phyloP scores from a whole-genome alignment of 1,139 yeast genomes.

The Zygosaccharomyces sapae region DNA sequence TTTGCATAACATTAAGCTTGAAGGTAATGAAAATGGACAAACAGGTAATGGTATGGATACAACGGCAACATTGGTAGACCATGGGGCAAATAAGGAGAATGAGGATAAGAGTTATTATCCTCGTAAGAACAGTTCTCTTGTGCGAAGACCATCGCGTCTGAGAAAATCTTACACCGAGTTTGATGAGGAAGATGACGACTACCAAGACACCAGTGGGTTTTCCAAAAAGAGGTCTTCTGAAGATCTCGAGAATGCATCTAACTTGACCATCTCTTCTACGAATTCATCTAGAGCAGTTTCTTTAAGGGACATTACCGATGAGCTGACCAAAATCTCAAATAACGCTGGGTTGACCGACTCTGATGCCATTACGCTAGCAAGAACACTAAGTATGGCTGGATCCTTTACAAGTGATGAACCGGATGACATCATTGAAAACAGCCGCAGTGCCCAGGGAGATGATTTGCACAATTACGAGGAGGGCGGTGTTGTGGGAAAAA shows the following conservation, averaged over 20 bases:
- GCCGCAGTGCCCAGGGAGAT: constrained; percentile 3
- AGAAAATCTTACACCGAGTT: constrained; percentile 34
- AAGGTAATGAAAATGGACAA: constrained; percentile 13
- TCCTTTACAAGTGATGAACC: constrained; percentile 17
- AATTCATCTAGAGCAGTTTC: constrained; percentile 36
- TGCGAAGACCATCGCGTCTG: constrained; percentile 35
- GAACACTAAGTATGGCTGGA: constrained; percentile 47
- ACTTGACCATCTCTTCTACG: constrained; percentile 8
- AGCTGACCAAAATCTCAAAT: constrained; percentile 59
- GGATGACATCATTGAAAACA: constrained; percentile 2
- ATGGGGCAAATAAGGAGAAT: constrained; percentile 8
- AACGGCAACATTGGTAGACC: neutral
- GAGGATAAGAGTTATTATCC: constrained; percentile 10
- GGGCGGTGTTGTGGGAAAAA: constrained; percentile 1
- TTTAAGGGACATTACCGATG: constrained; percentile 60
- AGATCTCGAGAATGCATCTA: constrained; percentile 1
- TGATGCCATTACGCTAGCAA: constrained; percentile 71
- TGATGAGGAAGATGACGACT: constrained; percentile 16
- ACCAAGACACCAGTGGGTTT: constrained; percentile 1
- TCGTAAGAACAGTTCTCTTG: constrained; percentile 23
- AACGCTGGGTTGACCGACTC: constrained; percentile 69
- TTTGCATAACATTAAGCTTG: constrained; percentile 60
- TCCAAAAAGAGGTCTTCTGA: constrained; percentile 3
- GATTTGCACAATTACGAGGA: neutral
- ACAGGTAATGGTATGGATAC: neutral